Conservation (phyloP, 768 basidiomycete species). For the Erythrobasidium yunnanense region DNA sequence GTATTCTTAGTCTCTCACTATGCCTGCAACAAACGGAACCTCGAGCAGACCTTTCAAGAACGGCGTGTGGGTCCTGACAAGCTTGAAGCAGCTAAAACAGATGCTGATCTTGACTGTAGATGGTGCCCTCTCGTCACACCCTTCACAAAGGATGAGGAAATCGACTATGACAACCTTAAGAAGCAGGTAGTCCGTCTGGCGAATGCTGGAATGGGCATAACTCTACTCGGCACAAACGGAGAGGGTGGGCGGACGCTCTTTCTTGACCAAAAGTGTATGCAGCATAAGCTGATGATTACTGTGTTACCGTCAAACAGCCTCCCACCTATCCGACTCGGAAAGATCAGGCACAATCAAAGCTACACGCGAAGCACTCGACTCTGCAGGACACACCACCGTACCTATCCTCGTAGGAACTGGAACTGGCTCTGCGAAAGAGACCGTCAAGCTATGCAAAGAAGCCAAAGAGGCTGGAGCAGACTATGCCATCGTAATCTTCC, state of each 20-base stretch:
- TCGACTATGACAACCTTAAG: slow-evolving; percentile 58
- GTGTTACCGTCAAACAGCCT: no score
- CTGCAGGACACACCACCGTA: slow-evolving; percentile 57
- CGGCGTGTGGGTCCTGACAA: slow-evolving; percentile 2
- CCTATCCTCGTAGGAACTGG: slow-evolving; percentile 75
- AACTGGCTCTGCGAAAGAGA: slow-evolving; percentile 66
- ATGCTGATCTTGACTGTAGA: neutral
- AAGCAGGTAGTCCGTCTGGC: slow-evolving; percentile 65
- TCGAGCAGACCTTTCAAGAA: slow-evolving; percentile 11
- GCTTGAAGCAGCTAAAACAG: neutral
- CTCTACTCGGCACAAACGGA: slow-evolving; percentile 38
- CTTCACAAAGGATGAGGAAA: slow-evolving; percentile 60
- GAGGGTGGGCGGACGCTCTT: slow-evolving; percentile 44
- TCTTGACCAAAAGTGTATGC: neutral
- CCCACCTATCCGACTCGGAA: slow-evolving; percentile 40
- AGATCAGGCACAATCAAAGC: slow-evolving; percentile 44
- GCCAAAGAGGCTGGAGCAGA: slow-evolving; percentile 73
- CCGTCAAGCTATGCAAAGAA: slow-evolving; percentile 57
- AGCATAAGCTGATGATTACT: no score
- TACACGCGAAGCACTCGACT: slow-evolving; percentile 61
- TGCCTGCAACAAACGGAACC: slow-evolving; percentile 19
- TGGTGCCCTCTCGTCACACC: slow-evolving; percentile 63
- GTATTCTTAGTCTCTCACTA: neutral
- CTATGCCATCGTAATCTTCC: slow-evolving; percentile 55
- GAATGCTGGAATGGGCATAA: slow-evolving; percentile 46